These are phyloP conservation scores for Fusarium austroafricanum DNA, from an alignment of 2,329 filamentous ascomycete species.

Conservation along the genomic window DNA sequence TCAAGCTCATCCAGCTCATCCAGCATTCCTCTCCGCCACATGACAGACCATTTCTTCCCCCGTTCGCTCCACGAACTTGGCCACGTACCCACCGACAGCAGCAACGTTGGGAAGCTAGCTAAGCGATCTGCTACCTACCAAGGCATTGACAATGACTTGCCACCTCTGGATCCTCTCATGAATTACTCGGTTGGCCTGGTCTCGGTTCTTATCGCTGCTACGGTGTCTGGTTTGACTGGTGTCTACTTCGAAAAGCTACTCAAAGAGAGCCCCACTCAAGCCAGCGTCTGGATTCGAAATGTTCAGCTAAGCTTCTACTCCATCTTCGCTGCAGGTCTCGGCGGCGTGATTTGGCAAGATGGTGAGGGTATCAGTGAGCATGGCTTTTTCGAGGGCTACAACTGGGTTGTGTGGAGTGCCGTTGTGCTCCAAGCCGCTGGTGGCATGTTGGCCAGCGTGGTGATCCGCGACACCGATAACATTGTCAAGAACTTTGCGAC, in stretches of 20 bases:
- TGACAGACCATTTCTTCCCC: constrained; percentile 77
- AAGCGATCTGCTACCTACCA: constrained; percentile 86
- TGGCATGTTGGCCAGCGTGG: constrained; percentile 75
- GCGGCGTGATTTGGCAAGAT: constrained; percentile 89
- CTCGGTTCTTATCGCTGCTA: constrained; percentile 81
- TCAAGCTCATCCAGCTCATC: constrained; percentile 67
- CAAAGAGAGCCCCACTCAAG: constrained; percentile 80
- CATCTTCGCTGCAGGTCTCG: constrained; percentile 85
- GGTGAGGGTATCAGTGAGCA: constrained; percentile 83
- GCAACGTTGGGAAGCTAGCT: constrained; percentile 41
- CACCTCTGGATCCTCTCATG: constrained; percentile 65
- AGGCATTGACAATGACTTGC: constrained; percentile 76
- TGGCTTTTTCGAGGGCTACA: constrained; percentile 96
- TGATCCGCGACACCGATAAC: constrained; percentile 65
- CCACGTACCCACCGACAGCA: constrained; percentile 54
- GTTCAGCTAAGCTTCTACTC: constrained; percentile 96
- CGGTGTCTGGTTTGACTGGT: constrained; percentile 85
- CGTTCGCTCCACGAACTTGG: constrained; percentile 82
- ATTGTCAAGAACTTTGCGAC: constrained; percentile 95
- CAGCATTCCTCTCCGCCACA: constrained; percentile 68
- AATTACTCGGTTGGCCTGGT: constrained; percentile 83
- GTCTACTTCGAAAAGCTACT: constrained; percentile 93
- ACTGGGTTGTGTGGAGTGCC: constrained; percentile 88
- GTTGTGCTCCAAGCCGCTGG: constrained; percentile 85
- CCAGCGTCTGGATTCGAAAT: constrained; percentile 93